These are phyloP conservation scores for Aspergillus baeticus DNA, from an alignment of 495 filamentous ascomycete genomes.

Conservation along the genomic window DNA sequence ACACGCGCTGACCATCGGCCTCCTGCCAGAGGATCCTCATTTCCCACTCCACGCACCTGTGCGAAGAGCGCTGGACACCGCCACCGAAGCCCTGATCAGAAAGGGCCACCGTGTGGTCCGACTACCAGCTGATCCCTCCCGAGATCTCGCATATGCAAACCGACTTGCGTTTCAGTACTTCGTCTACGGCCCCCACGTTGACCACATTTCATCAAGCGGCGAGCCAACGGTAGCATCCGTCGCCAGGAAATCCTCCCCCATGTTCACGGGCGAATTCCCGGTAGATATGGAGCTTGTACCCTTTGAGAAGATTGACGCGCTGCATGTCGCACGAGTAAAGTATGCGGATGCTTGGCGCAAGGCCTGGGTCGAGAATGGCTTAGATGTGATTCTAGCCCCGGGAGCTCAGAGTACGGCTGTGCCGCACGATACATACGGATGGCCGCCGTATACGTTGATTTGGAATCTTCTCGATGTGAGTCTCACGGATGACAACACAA, in stretches of 20 bases:
- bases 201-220: slow-evolving; percentile 26
- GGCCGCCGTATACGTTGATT: slow-evolving; percentile 48
- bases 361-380: slow-evolving; percentile 21
- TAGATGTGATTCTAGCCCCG: slow-evolving; percentile 49
- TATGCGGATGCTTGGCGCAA: slow-evolving; percentile 22
- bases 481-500: neutral
- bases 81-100: slow-evolving; percentile 33
- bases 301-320: slow-evolving; percentile 19
- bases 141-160: slow-evolving; percentile 21
- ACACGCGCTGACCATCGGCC: slow-evolving; percentile 44
- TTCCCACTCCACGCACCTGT: slow-evolving; percentile 57
- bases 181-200: slow-evolving; percentile 24
- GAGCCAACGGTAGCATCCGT: slow-evolving; percentile 24
- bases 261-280: slow-evolving; percentile 26
- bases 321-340: slow-evolving; percentile 3
- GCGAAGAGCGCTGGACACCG: slow-evolving; percentile 42
- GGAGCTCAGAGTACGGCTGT: slow-evolving; percentile 49
- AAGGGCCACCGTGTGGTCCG: slow-evolving; percentile 48
- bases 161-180: slow-evolving; percentile 34
- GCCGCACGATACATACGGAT: slow-evolving; percentile 49
- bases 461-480: slow-evolving; percentile 53
- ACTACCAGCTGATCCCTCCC: slow-evolving; percentile 13
- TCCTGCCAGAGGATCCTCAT: slow-evolving; percentile 51
- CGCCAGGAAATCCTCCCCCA: slow-evolving; percentile 20
- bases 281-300: slow-evolving; percentile 7